Evolutionary conservation across 148 eudicot species (phyloP).

Genomic region (Fallopia convolvulus): DNA sequence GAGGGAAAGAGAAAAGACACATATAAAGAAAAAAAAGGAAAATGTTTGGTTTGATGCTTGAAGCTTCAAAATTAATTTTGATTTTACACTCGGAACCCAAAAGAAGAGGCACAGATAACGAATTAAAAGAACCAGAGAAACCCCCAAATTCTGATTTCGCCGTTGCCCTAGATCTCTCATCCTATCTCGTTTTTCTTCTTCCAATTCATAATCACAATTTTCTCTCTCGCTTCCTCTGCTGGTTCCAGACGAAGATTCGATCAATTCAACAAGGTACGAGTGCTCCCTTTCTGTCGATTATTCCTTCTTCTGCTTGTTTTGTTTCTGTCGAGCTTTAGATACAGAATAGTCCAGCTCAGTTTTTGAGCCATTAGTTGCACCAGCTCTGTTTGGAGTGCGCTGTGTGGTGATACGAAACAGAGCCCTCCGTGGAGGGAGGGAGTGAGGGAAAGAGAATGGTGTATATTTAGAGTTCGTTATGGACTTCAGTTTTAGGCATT

Average conservation of each 20-base stretch:
- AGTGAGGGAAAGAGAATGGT: neutral
- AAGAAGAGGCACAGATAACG: constrained; percentile 8
- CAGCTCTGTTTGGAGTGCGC: neutral
- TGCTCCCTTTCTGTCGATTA: neutral
- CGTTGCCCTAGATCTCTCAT: neutral
- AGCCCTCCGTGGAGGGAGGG: neutral
- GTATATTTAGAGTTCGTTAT: neutral
- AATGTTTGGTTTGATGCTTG: constrained; percentile 4
- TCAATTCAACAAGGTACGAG: neutral
- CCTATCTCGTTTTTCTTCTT: neutral
- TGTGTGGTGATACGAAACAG: neutral
- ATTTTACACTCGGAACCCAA: constrained; percentile 4
- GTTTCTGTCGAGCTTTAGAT: neutral
- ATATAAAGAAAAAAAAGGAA: neutral
- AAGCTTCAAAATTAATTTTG: neutral
- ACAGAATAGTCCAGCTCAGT: neutral
- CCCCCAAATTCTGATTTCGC: neutral
- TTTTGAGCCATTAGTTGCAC: neutral
- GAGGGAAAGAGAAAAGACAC: neutral
- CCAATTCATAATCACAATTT: neutral
- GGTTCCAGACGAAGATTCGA: neutral
- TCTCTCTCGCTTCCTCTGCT: neutral
- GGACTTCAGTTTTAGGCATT: neutral
- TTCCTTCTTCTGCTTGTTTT: no score
- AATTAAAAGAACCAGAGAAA: constrained; percentile 6